phyloP scores from a whole-genome alignment of 208 protist species.

The Trypanosoma platydactyli region DNA sequence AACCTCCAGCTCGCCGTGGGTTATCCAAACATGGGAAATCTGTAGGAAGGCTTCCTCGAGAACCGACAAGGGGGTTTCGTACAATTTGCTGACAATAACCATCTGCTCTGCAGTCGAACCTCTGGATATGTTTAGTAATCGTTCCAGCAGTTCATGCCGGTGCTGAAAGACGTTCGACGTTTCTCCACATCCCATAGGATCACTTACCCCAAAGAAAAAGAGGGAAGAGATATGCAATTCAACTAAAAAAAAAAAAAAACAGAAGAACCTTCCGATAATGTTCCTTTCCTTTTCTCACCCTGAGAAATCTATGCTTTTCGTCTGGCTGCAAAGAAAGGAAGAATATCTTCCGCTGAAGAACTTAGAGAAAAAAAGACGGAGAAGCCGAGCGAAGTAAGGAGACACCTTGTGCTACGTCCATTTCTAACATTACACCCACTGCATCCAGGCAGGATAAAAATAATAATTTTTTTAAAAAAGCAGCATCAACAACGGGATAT shows the following conservation, averaged over 20 bases:
- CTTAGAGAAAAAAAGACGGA: too few relatives aligned
- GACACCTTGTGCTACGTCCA: too few relatives aligned
- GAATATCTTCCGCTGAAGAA: too few relatives aligned
- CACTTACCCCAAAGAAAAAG: conserved; percentile 11
- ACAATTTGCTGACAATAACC: conserved; percentile 53
- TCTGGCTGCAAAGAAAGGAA: too few relatives aligned
- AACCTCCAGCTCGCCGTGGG: conserved; percentile 44
- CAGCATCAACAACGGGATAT: too few relatives aligned
- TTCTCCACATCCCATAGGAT: neutral
- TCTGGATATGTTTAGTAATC: conserved; percentile 46
- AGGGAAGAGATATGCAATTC: conserved; percentile 4
- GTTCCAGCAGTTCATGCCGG: conserved; percentile 59
- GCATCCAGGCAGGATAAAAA: too few relatives aligned
- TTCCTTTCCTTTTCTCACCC: neutral
- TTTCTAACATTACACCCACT: too few relatives aligned
- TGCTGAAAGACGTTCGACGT: conserved; percentile 15
- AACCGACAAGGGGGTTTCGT: conserved; percentile 43
- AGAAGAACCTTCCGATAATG: neutral
- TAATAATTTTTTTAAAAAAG: too few relatives aligned
- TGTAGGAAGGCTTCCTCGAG: conserved; percentile 81
- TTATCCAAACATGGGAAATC: conserved; percentile 82
- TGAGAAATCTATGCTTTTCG: neutral
- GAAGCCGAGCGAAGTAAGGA: too few relatives aligned
- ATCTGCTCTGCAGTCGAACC: conserved; percentile 45
- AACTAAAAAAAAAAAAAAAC: conserved; percentile 14